Evolutionary conservation across 345 rosid species (phyloP).

Genomic region (Populus pruinosa): DNA sequence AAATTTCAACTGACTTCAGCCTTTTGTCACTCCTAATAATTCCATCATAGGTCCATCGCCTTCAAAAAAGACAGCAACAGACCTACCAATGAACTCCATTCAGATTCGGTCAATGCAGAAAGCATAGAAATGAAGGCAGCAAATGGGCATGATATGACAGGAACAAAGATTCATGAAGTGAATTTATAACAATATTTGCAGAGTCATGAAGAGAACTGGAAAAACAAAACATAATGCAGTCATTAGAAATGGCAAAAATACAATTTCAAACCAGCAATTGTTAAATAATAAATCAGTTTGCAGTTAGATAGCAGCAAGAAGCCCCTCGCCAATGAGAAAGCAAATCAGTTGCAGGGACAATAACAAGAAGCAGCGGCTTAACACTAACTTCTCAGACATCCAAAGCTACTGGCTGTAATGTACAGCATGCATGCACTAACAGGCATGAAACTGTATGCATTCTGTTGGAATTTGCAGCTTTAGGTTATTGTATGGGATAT

Average conservation of each 20-base stretch:
- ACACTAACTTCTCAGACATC: no score
- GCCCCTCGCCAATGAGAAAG: neutral
- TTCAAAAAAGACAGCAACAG: neutral
- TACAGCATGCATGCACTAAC: no score
- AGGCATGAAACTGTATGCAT: neutral
- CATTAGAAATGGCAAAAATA: neutral
- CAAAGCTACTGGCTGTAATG: no score
- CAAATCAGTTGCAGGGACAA: neutral
- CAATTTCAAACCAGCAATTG: neutral
- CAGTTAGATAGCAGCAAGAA: neutral
- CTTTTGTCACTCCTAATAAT: neutral
- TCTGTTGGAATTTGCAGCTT: neutral
- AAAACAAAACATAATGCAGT: neutral
- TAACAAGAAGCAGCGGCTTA: no score
- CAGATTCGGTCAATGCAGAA: neutral
- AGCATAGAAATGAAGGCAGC: neutral
- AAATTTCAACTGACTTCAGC: neutral
- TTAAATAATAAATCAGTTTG: neutral
- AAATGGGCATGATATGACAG: neutral
- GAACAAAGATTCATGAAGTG: neutral
- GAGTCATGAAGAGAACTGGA: neutral
- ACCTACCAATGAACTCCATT: neutral
- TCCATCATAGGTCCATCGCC: neutral
- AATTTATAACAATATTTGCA: neutral
- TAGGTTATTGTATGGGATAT: neutral